Evolutionary conservation across 495 filamentous ascomycete genomes (phyloP), one percentile per base, ranked within the genome.

Genomic region (Xylaria telfairii): DNA sequence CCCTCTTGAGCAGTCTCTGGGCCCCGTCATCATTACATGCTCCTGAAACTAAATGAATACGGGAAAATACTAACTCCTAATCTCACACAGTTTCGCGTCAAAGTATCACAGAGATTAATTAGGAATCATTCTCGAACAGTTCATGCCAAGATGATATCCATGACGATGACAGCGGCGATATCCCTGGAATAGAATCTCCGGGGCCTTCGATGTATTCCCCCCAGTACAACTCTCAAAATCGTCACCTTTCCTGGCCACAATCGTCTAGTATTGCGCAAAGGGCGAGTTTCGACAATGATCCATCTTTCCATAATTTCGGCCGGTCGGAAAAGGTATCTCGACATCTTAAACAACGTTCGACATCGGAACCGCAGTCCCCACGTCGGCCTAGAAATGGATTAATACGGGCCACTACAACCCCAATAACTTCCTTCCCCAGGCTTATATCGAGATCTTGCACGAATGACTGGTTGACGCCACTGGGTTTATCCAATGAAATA

Each of bases 31-130:
- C n/a, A 4, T 3, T 13, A 24, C 12, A 39, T 28, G 6, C 17
- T 19, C 30, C 21, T 1, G 0, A 41, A 26, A 51, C n/a, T 1
- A 28, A 34, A 1, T 9, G 21, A 9, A 49, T 41, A 7, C n/a
- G 12, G 13, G 41, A 68, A 69, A 54, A 7, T 21, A 34, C 67
- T 69, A 26, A 69, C 32, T 37, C 7, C 8, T 62, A 7, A 42
- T 28, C 24, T 69, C 24, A 0, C 7, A 30, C 44, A 69, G 67
- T 78, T 42, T 78, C 76, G 46, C 74, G 76, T 32, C 74, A 75
- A 39, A 78, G 76, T 42, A 78, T 78, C 15, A 78, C 76, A 32
- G 76, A 78, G 42, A 72, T 78, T 37, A 73, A 71, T n/a, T 78
- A 74, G 76, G 74, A 65, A 34, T 71, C 6, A 26, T 57, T 65